Evolutionary conservation across 2,329 filamentous ascomycete genomes (phyloP).

Genomic region (Microcyclosporella mali): DNA sequence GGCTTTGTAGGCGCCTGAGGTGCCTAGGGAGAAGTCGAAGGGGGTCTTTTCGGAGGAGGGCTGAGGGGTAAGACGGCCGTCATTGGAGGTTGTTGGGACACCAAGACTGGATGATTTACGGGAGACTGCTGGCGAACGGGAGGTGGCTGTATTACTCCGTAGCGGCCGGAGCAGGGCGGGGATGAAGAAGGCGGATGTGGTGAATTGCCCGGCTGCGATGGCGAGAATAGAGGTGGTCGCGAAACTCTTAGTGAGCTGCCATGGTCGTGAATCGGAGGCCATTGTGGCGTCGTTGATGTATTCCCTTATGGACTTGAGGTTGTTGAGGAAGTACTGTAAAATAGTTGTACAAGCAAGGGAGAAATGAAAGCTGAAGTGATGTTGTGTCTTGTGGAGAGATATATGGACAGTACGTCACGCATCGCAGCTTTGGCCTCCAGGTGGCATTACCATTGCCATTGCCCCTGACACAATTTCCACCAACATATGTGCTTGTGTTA

Average conservation of each 20-base stretch:
- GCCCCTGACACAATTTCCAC: too few relatives aligned
- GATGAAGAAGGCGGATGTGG: slow-evolving; percentile 15
- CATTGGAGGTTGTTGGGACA: slow-evolving; percentile 9
- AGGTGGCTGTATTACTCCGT: slow-evolving; percentile 1
- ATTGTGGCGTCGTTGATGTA: background rate
- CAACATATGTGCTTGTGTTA: too few relatives aligned
- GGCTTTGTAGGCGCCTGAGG: slow-evolving; percentile 21
- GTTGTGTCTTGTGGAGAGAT: too few relatives aligned
- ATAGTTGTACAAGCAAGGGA: too few relatives aligned
- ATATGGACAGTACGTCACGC: too few relatives aligned
- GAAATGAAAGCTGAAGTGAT: too few relatives aligned
- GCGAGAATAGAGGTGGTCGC: slow-evolving; percentile 15
- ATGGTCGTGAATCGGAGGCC: slow-evolving; percentile 7
- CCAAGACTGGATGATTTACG: slow-evolving; percentile 9
- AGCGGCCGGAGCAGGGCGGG: slow-evolving; percentile 18
- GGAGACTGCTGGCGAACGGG: background rate
- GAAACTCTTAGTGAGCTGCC: slow-evolving; percentile 9
- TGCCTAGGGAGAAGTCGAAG: slow-evolving; percentile 13
- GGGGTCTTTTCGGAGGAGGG: slow-evolving; percentile 13
- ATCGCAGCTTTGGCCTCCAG: too few relatives aligned
- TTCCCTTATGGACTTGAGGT: background rate
- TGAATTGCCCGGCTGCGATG: slow-evolving; percentile 10
- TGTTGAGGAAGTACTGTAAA: too few relatives aligned
- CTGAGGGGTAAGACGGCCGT: slow-evolving; percentile 16
- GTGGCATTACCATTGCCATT: too few relatives aligned